These are phyloP conservation scores for Boletus huronensis DNA, from an alignment of 768 basidiomycete species.

Conservation along the genomic window DNA sequence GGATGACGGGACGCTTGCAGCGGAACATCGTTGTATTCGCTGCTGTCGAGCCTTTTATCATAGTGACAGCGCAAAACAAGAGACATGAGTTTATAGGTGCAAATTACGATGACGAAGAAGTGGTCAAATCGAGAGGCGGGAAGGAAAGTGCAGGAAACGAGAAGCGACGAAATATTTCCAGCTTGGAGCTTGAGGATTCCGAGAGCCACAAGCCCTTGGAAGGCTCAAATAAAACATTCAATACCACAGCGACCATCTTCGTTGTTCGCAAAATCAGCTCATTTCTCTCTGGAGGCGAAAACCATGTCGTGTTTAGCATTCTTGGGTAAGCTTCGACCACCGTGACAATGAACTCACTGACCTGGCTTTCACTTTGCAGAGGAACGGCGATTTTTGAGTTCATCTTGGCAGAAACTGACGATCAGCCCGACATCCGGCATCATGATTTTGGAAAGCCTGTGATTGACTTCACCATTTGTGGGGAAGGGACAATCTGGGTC, in stretches of 20 bases:
- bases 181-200: conserved; percentile 22
- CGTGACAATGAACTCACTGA: background rate
- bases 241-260: conserved; percentile 40
- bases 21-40: conserved; percentile 51
- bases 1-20: conserved; percentile 57
- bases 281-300: conserved; percentile 34
- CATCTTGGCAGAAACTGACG: conserved; percentile 29
- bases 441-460: conserved; percentile 58
- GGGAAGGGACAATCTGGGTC: conserved; percentile 42
- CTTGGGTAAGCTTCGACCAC: conserved; percentile 55
- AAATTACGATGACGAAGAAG: conserved; percentile 22
- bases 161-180: conserved; percentile 21
- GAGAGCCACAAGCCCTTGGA: background rate
- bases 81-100: conserved; percentile 29
- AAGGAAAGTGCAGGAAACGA: conserved; percentile 17
- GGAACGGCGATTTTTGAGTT: conserved; percentile 64
- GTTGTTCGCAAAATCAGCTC: conserved; percentile 58
- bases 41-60: conserved; percentile 47
- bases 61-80: conserved; percentile 32
- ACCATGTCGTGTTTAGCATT: conserved; percentile 59
- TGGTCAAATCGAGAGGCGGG: conserved; percentile 12
- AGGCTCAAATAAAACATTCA: conserved; percentile 16
- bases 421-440: conserved; percentile 29
- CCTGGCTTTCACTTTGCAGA: conserved; percentile 35
- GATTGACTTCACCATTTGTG: conserved; percentile 49